phyloP scores from a whole-genome alignment of 2,329 filamentous ascomycete species.

The Colletotrichum godetiae region DNA sequence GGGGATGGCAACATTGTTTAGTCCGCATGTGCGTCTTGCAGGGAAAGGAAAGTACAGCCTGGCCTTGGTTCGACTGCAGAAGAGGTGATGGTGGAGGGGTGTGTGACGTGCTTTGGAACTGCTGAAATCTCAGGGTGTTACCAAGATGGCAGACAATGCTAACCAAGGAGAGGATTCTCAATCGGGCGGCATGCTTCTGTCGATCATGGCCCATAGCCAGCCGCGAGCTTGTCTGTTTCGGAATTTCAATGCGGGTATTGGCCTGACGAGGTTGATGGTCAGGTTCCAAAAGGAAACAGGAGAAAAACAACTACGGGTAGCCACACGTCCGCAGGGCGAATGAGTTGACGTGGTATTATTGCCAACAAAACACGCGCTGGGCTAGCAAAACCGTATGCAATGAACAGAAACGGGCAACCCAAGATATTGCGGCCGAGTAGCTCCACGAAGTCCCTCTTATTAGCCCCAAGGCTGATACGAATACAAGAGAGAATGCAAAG shows the following conservation, averaged over 20 bases:
- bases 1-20: slow-evolving; percentile 21
- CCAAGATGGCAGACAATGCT: slow-evolving; percentile 11
- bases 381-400: slow-evolving; percentile 21
- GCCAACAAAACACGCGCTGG: slow-evolving; percentile 11
- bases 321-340: slow-evolving; percentile 30
- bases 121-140: slow-evolving; percentile 2
- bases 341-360: slow-evolving; percentile 24
- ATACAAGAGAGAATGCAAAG: background rate
- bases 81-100: slow-evolving; percentile 19
- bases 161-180: slow-evolving; percentile 17
- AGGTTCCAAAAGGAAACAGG: slow-evolving; percentile 29
- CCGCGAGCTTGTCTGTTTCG: slow-evolving; percentile 29
- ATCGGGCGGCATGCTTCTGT: slow-evolving; percentile 30
- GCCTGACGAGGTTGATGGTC: slow-evolving; percentile 1
- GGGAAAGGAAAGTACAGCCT: slow-evolving; percentile 34
- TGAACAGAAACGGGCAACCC: slow-evolving; percentile 15
- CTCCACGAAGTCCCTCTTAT: background rate
- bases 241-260: slow-evolving; percentile 20
- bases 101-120: slow-evolving; percentile 6
- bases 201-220: slow-evolving; percentile 15
- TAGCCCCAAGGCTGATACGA: background rate
- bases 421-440: slow-evolving; percentile 9
- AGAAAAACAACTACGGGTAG: slow-evolving; percentile 21
- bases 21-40: slow-evolving; percentile 25
- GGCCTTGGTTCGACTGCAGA: slow-evolving; percentile 24